Evolutionary conservation across 2,329 filamentous ascomycete genomes (phyloP).

Genomic region (Parastagonospora nodorum): DNA sequence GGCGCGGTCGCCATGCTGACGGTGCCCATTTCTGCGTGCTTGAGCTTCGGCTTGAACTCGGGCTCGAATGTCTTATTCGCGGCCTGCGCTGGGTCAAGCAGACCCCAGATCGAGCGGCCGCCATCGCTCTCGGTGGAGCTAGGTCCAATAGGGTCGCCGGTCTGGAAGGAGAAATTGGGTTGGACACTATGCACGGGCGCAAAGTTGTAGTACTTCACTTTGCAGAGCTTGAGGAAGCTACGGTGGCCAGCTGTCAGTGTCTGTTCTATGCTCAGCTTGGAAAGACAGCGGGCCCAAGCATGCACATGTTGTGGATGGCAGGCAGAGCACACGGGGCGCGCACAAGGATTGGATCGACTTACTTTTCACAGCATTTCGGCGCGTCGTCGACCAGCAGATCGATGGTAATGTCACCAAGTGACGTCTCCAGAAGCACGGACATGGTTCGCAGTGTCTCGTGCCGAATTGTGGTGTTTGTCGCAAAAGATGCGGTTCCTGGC

Average conservation of each 20-base stretch:
- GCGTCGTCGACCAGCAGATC: conserved; percentile 88
- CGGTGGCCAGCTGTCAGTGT: conserved; percentile 56
- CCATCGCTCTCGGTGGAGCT: conserved; percentile 85
- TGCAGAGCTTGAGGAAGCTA: conserved; percentile 98
- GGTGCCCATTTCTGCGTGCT: conserved; percentile 85
- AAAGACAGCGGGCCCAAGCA: conserved; percentile 31
- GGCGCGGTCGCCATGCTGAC: conserved; percentile 97
- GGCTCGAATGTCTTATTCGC: conserved; percentile 78
- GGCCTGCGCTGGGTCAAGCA: conserved; percentile 65
- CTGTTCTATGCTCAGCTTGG: conserved; percentile 58
- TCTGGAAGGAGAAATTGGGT: conserved; percentile 95
- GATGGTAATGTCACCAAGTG: conserved; percentile 89
- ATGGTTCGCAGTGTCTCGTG: conserved; percentile 55
- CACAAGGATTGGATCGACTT: conserved; percentile 50
- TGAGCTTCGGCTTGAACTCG: conserved; percentile 84
- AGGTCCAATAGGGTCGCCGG: conserved; percentile 90
- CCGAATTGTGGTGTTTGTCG: conserved; percentile 20
- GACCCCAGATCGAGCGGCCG: conserved; percentile 89
- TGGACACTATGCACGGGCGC: conserved; percentile 90
- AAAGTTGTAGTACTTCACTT: conserved; percentile 99
- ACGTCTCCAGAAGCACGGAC: conserved; percentile 94
- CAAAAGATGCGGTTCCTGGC: conserved; percentile 17
- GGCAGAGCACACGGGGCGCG: conserved; percentile 21
- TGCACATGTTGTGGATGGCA: conserved; percentile 20
- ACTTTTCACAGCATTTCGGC: conserved; percentile 95